Conservation (phyloP, 176 grass and related monocot genomes). For the Cenchrus purpureus region DNA sequence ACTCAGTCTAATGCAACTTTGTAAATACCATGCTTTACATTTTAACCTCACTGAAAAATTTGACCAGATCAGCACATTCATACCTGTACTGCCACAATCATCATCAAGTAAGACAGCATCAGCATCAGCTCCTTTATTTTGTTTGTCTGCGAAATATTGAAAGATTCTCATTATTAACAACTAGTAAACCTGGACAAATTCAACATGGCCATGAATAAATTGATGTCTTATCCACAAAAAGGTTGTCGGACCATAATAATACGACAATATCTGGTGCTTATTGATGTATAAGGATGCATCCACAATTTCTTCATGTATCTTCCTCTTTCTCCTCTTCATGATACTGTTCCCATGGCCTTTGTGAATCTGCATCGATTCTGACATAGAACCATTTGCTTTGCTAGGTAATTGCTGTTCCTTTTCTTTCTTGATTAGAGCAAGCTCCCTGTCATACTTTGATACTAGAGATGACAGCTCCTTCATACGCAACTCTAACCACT, state of each 20-base stretch:
- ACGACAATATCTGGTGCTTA: constrained; percentile 71
- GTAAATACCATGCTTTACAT: constrained; percentile 8
- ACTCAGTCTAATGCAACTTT: constrained; percentile 18
- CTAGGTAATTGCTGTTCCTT: constrained; percentile 67
- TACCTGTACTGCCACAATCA: constrained; percentile 56
- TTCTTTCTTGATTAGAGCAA: constrained; percentile 67
- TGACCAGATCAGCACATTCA: constrained; percentile 19
- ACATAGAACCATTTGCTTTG: constrained; percentile 61
- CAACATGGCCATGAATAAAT: constrained; percentile 25
- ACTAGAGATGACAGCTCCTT: constrained; percentile 72
- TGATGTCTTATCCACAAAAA: background rate
- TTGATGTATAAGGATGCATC: constrained; percentile 73
- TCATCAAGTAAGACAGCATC: constrained; percentile 69
- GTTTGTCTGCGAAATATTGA: constrained; percentile 48
- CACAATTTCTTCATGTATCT: constrained; percentile 64
- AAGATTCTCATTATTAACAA: constrained; percentile 3
- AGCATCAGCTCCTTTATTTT: constrained; percentile 62
- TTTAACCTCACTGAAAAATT: constrained; percentile 26
- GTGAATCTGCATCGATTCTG: constrained; percentile 49
- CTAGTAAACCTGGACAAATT: constrained; percentile 12
- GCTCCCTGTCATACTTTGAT: constrained; percentile 82
- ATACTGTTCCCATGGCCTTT: constrained; percentile 53
- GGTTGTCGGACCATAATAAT: constrained; percentile 70
- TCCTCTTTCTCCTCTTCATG: constrained; percentile 87
- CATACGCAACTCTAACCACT: constrained; percentile 89